phyloP scores from a whole-genome alignment of 1,284 basidiomycete genomes.

The Apiotrichum gamsii region DNA sequence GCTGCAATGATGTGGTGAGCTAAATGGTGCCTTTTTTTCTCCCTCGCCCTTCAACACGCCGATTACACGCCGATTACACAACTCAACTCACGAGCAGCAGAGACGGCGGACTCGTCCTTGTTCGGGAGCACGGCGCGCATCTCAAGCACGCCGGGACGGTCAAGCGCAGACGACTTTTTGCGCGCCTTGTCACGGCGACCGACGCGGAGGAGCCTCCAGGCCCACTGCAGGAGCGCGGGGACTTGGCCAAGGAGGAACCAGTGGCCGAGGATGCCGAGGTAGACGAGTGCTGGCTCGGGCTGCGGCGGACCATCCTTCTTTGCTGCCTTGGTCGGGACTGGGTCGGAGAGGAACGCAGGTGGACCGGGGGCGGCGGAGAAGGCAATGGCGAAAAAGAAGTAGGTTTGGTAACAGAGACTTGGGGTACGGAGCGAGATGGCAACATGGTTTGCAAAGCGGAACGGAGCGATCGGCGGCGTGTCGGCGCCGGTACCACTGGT shows the following conservation, averaged over 20 bases:
- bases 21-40: background rate
- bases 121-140: conserved; percentile 28
- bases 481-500: conserved; percentile 35
- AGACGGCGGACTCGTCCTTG: conserved; percentile 32
- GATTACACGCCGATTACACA: no score
- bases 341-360: conserved; percentile 37
- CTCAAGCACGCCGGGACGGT: conserved; percentile 37
- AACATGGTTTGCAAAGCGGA: conserved; percentile 85
- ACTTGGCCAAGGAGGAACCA: conserved; percentile 38
- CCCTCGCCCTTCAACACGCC: background rate
- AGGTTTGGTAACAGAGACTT: conserved; percentile 48
- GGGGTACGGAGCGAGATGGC: conserved; percentile 88
- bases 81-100: conserved; percentile 7
- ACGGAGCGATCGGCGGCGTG: conserved; percentile 49
- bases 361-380: conserved; percentile 47
- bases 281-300: conserved; percentile 29
- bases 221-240: conserved; percentile 31
- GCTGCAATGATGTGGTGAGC: background rate
- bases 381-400: conserved; percentile 70
- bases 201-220: conserved; percentile 22
- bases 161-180: conserved; percentile 28
- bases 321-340: conserved; percentile 13
- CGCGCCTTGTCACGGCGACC: conserved; percentile 32
- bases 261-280: conserved; percentile 38
- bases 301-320: conserved; percentile 9